Percentiles rank a stretch among this genome's conserved stretches.
phyloP scores from a whole-genome alignment of 805 yeast species.

The Cyberlindnera saturnus region DNA sequence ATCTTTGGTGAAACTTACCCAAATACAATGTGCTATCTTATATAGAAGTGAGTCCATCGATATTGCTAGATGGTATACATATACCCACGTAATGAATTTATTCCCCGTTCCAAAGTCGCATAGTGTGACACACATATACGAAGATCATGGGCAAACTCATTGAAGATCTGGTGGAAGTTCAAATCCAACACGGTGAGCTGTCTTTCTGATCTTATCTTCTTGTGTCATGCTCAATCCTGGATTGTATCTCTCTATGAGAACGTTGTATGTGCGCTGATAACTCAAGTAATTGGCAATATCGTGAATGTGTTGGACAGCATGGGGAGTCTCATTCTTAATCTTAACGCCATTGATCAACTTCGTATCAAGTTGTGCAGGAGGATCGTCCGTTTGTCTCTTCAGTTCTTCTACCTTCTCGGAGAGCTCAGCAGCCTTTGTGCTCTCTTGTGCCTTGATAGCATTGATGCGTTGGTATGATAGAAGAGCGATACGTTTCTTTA shows the following conservation, averaged over 20 bases:
- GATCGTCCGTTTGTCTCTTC: slow-evolving; percentile 16
- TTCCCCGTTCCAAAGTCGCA: not conserved
- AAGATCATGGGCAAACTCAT: not conserved
- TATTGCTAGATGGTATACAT: too few relatives aligned
- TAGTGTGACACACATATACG: not conserved
- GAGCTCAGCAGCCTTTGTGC: slow-evolving; percentile 15
- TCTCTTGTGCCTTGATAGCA: slow-evolving; percentile 18
- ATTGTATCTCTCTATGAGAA: slow-evolving; percentile 77
- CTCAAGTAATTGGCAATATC: slow-evolving; percentile 59
- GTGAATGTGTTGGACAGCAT: slow-evolving; percentile 35
- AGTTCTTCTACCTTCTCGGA: slow-evolving; percentile 13
- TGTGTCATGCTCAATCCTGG: slow-evolving; percentile 77
- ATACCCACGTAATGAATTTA: not conserved
- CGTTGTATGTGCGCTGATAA: slow-evolving; percentile 73
- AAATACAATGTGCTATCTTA: too few relatives aligned
- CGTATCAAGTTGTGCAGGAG: slow-evolving; percentile 11
- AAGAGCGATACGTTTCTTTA: slow-evolving; percentile 21
- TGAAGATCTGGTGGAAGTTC: slow-evolving; percentile 41
- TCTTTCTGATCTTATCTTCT: slow-evolving; percentile 66
- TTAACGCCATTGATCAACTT: slow-evolving; percentile 10
- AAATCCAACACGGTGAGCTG: slow-evolving; percentile 89
- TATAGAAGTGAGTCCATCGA: too few relatives aligned
- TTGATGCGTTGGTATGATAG: slow-evolving; percentile 22
- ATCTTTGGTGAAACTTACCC: too few relatives aligned
- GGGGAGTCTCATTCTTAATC: slow-evolving; percentile 11